phyloP scores from a whole-genome alignment of 2,329 filamentous ascomycete species.

The Pseudogymnoascus pannorum region DNA sequence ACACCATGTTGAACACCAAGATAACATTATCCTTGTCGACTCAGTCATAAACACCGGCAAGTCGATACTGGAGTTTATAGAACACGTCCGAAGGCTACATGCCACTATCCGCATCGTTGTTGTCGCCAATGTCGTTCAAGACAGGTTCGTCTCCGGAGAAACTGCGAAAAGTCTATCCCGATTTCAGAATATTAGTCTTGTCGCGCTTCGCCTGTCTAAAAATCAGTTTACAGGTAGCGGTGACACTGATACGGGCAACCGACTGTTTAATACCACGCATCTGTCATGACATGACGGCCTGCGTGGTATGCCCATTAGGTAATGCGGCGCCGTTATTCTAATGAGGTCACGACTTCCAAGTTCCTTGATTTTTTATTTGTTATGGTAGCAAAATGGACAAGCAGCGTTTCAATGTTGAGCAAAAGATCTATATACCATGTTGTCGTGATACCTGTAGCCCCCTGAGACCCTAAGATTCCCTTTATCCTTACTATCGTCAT shows the following conservation, averaged over 20 bases:
- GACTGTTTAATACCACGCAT: slow-evolving; percentile 51
- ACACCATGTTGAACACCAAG: slow-evolving; percentile 34
- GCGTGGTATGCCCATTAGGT: too few species aligned
- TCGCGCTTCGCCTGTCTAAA: slow-evolving; percentile 47
- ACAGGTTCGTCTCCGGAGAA: not conserved
- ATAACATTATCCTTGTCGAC: slow-evolving; percentile 48
- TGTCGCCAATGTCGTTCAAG: slow-evolving; percentile 25
- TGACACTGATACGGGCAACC: slow-evolving; percentile 50
- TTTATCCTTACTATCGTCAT: too few species aligned
- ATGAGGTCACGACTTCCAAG: not conserved
- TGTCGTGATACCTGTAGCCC: too few species aligned
- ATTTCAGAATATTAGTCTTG: slow-evolving; percentile 32
- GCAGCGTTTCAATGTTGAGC: too few species aligned
- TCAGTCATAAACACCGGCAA: slow-evolving; percentile 53
- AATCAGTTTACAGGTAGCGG: slow-evolving; percentile 49
- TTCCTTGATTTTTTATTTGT: not conserved
- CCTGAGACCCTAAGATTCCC: too few species aligned
- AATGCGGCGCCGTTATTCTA: too few species aligned
- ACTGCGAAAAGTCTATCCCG: slow-evolving; percentile 16
- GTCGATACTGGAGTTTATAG: slow-evolving; percentile 41
- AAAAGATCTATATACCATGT: too few species aligned
- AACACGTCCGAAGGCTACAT: slow-evolving; percentile 37
- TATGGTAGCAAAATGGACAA: too few species aligned
- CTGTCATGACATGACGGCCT: slow-evolving; percentile 32
- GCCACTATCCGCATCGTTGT: slow-evolving; percentile 41